phyloP scores from a whole-genome alignment of 306 rosid species.

The Heteromeles arbutifolia region DNA sequence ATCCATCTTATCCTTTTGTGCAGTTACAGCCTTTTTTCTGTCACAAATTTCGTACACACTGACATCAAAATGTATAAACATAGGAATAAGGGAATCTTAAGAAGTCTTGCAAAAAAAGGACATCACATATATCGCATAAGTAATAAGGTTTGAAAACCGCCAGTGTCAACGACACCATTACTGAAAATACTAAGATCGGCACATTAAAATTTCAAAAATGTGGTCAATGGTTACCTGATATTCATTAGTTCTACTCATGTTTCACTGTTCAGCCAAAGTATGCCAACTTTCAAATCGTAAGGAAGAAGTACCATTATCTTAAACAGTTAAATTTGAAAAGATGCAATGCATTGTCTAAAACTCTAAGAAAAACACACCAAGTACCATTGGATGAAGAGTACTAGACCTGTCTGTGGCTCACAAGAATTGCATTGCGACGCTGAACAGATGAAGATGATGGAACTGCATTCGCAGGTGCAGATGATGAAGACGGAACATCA shows the following conservation, averaged over 20 bases:
- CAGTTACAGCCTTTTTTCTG: not conserved
- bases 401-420: conserved; percentile 90
- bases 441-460: conserved; percentile 34
- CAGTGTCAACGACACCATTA: not conserved
- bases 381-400: not conserved
- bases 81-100: not conserved
- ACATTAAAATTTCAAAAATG: no score
- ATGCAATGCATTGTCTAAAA: not conserved
- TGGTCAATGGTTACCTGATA: no score
- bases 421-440: conserved; percentile 80
- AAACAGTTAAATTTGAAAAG: not conserved
- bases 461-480: conserved; percentile 28
- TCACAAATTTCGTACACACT: not conserved
- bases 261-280: not conserved
- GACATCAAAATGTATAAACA: not conserved
- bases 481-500: conserved; percentile 41
- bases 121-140: not conserved
- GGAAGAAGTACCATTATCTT: not conserved
- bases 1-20: not conserved
- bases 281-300: not conserved
- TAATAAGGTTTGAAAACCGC: not conserved
- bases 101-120: not conserved
- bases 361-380: not conserved
- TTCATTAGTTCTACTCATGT: not conserved
- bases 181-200: not conserved